Base-by-base conservation (phyloP, 805 yeast genomes). In the Metschnikowia cerradonensis region DNA sequence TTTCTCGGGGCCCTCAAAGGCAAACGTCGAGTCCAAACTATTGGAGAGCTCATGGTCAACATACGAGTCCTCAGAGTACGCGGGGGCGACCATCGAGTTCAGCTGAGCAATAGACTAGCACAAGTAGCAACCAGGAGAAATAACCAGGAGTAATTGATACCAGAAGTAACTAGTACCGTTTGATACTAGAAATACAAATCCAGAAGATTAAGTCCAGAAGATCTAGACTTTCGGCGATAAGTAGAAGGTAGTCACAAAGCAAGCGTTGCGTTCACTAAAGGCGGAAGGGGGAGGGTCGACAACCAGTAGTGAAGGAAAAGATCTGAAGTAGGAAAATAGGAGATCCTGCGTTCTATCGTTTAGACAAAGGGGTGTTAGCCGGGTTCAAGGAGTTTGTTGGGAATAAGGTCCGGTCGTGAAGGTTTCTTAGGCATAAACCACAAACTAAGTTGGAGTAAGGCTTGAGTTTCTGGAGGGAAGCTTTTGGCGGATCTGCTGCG, bases 1-100 rank as follows among this genome's bases (percentile, higher is more conserved):
- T 68, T 92, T 94, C 68, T 92, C 98, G 32, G 99, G 98, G 6
- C 99, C 98, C 73, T 92, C 98, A 65, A 92, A 92, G 2, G 97
- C 96, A 63, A 83, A 86, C 13, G 96, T 78, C 17, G 97, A 90
- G 71, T 91, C 97, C 56, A 91, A 74, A 53, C 80, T 78, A 41
- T 83, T 84, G 7, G 96, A 85, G 45, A 88, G 74, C 53, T 85
- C 88, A 67, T 86, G 92, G 68, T 91, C 91, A 60, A 90, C 82
- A 63, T 77, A 83, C 19, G 78, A 64, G 60, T 76, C 79, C 50
- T 72, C 70, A 47, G 52, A 40, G 61, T 67, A 69, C 41, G 75
- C 72, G 36, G 78, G 76, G 43, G 76, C 75, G 55, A 71, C 77
- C 77, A 73, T 72, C 22, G 40, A 38, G 30, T 13, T 23, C 42